phyloP scores from a whole-genome alignment of 139 green algal genomes.

The Chlorella sp. region DNA sequence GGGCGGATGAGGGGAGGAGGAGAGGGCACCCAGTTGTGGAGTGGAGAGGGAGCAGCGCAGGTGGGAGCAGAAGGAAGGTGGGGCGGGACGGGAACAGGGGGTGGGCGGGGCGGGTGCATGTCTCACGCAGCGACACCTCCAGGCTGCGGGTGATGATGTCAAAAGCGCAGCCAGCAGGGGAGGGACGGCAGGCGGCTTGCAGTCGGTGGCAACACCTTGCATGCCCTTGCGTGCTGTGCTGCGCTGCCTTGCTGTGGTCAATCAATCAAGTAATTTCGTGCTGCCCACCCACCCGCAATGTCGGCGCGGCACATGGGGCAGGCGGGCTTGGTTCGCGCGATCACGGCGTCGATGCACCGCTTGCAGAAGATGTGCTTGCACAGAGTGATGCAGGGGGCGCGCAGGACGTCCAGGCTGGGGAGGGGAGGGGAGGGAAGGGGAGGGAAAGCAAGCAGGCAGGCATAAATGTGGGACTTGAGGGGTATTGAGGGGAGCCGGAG shows the following conservation, averaged over 20 bases:
- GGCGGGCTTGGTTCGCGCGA: conserved; percentile 47
- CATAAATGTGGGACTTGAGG: not conserved
- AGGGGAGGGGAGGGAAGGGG: not conserved
- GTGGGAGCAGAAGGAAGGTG: not conserved
- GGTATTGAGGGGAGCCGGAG: not conserved
- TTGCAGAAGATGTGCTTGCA: conserved; percentile 60
- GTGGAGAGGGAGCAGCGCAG: too few species aligned
- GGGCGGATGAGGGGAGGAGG: too few species aligned
- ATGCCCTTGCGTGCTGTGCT: too few species aligned
- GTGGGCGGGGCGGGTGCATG: too few species aligned
- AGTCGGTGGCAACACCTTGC: not conserved
- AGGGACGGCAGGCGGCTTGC: not conserved
- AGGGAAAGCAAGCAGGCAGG: not conserved
- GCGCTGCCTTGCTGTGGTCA: too few species aligned
- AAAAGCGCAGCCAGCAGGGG: not conserved
- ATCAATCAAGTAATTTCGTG: too few species aligned
- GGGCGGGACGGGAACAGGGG: not conserved
- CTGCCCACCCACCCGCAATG: conserved; percentile 19
- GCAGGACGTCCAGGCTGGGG: conserved; percentile 51
- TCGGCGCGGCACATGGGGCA: conserved; percentile 63
- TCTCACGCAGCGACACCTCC: too few species aligned
- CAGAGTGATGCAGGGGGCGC: conserved; percentile 57
- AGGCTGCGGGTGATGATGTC: not conserved
- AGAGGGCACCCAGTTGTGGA: too few species aligned
- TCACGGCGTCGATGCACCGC: conserved; percentile 59